Evolutionary conservation across 2,329 filamentous ascomycete genomes (phyloP).

Genomic region (Clarireedia hainanense): DNA sequence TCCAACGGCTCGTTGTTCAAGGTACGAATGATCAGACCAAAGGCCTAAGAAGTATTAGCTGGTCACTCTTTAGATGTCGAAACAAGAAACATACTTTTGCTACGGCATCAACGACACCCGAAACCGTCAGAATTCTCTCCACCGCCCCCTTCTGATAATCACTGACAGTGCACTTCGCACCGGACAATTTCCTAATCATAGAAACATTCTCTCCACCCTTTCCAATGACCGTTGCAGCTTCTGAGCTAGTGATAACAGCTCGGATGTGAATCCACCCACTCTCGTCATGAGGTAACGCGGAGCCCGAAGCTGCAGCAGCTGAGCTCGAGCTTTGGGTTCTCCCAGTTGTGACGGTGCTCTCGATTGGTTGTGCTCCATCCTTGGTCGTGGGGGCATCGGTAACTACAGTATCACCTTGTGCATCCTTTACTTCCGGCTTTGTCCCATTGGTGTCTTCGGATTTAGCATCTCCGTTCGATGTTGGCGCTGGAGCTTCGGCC

Average conservation of each 20-base stretch:
- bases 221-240: constrained; percentile 95
- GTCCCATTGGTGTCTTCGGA: constrained; percentile 35
- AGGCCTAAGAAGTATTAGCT: constrained; percentile 53
- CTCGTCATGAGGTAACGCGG: constrained; percentile 68
- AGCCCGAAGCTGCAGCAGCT: constrained; percentile 18
- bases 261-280: constrained; percentile 95
- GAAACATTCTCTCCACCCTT: constrained; percentile 99
- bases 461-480: constrained; percentile 34
- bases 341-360: constrained; percentile 38
- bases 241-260: constrained; percentile 92
- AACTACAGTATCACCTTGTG: constrained; percentile 61
- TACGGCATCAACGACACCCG: constrained; percentile 89
- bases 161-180: constrained; percentile 97
- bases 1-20: constrained; percentile 94
- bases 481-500: constrained; percentile 36
- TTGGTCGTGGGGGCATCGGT: constrained; percentile 40
- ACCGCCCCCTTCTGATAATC: constrained; percentile 96
- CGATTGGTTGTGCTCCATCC: constrained; percentile 41
- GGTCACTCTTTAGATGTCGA: neutral
- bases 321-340: constrained; percentile 18
- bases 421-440: constrained; percentile 45
- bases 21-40: constrained; percentile 95
- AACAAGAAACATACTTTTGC: constrained; percentile 64
- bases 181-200: constrained; percentile 88
- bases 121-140: constrained; percentile 95